These are phyloP conservation scores for Ilyonectria sp. DNA, from an alignment of 2,329 filamentous ascomycete genomes.

Conservation along the genomic window DNA sequence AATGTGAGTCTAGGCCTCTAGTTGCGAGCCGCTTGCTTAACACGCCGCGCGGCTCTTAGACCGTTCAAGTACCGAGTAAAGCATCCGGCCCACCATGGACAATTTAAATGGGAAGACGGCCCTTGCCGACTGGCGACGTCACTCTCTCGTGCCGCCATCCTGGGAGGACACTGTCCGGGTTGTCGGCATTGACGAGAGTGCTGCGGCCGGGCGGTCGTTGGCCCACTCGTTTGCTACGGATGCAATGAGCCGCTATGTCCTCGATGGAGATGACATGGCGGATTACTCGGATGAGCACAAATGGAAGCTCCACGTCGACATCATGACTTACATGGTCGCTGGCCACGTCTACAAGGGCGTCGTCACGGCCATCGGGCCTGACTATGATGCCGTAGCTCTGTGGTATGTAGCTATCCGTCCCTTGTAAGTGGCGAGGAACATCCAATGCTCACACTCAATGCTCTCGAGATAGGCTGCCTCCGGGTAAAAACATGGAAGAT, in stretches of 20 bases:
- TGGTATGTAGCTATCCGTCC: constrained; percentile 70
- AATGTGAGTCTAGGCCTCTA: constrained; percentile 53
- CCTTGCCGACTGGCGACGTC: constrained; percentile 50
- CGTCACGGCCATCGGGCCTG: constrained; percentile 80
- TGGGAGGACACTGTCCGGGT: constrained; percentile 73
- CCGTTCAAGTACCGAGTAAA: constrained; percentile 44
- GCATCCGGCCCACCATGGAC: constrained; percentile 58
- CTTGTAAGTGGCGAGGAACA: neutral
- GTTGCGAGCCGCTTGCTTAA: constrained; percentile 42
- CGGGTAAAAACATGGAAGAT: constrained; percentile 81
- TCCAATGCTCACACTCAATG: constrained; percentile 19
- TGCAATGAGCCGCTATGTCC: constrained; percentile 81
- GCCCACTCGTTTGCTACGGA: constrained; percentile 85
- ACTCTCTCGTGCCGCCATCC: constrained; percentile 66
- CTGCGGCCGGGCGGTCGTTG: constrained; percentile 79
- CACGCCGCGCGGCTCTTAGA: constrained; percentile 36
- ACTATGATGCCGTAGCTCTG: constrained; percentile 84
- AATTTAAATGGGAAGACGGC: constrained; percentile 51
- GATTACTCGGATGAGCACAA: constrained; percentile 75
- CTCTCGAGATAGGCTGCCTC: constrained; percentile 74
- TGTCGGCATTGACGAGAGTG: constrained; percentile 77
- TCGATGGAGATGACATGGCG: constrained; percentile 79
- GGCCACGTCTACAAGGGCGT: constrained; percentile 82
- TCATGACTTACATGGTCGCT: constrained; percentile 84
- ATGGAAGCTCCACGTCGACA: constrained; percentile 83